Base-by-base conservation (phyloP, 78 protist species). In the Chrysochromulina parva region DNA sequence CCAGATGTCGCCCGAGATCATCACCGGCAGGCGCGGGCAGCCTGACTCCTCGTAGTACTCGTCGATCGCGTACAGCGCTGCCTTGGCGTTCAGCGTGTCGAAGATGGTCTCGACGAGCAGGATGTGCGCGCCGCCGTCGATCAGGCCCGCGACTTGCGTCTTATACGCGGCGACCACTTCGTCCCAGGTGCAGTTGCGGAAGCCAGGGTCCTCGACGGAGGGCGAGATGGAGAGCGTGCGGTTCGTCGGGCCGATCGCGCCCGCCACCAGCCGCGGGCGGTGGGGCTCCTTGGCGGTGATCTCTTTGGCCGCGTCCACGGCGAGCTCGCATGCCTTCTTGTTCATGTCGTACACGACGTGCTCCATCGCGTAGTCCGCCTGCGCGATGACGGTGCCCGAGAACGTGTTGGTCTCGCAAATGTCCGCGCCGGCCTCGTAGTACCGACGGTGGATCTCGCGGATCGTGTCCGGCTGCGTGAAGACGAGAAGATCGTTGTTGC, bases 241-340 rank as follows among this genome's bases (percentile, higher is more conserved):
- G 85, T 96, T 97, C 69, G 99, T 98, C 47, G 99, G 99, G 16
- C 99, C 99, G 47, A 98, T 54, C 5, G 99, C 98, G 88, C 99
- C 99, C 26, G 98, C 98, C 22, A 97, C 99, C 69, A 90, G 96
- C 71, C 98, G 86, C 66, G 95, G 97, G 48, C 16, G 3, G 38
- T 50, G 65, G 2, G 92, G 74, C 53, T 76, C 67, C 69, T n/a
- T 59, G 16, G 62, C 80, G 16, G 84, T 73, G 24, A 58, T 97
- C 62, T 52, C 86, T 76, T 65, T 58, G 65, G 86, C 86, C 10
- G 86, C 86, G 19, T 53, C 62, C 26, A 78, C 86, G 10, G 96
- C 98, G 28, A 87, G 53, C 87, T 13, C 53, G 20, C 22, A 69
- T 5, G 90, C 93, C 47, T 5, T 10, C 78, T 48, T 26, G 53